These are phyloP conservation scores for Astragalus glycyphyllos DNA, from an alignment of 306 rosid species.

Conservation along the genomic window DNA sequence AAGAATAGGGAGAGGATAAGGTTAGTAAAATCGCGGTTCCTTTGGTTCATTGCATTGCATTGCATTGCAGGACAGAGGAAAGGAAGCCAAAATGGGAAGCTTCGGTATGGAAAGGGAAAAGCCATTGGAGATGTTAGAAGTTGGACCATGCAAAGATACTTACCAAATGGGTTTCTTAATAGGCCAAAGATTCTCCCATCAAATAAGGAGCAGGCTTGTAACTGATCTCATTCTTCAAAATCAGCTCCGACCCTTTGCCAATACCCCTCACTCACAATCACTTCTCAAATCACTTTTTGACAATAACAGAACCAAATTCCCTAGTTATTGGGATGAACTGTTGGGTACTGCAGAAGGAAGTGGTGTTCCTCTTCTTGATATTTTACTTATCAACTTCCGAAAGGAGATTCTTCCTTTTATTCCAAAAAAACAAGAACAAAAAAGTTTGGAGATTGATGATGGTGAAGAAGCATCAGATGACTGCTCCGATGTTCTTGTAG, in stretches of 20 bases:
- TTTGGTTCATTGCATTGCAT: too few species aligned
- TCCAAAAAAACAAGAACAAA: conserved; percentile 56
- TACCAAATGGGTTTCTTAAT: conserved; percentile 66
- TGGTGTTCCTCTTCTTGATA: conserved; percentile 69
- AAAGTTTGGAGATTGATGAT: conserved; percentile 28
- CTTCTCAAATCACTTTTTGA: conserved; percentile 59
- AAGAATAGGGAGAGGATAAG: too few species aligned
- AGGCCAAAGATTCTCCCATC: conserved; percentile 67
- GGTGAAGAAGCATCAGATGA: too few species aligned
- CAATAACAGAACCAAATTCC: conserved; percentile 60
- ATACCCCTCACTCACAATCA: conserved; percentile 53
- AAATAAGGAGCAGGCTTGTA: conserved; percentile 58
- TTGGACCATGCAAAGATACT: conserved; percentile 56
- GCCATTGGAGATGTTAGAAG: conserved; percentile 54
- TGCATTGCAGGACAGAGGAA: too few species aligned
- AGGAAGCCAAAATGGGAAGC: conserved; percentile 34
- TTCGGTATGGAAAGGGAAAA: conserved; percentile 31
- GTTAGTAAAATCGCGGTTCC: too few species aligned
- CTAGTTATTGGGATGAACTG: conserved; percentile 74
- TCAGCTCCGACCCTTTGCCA: conserved; percentile 74
- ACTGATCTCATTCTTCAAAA: conserved; percentile 66
- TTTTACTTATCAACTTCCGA: conserved; percentile 74
- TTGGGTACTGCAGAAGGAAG: conserved; percentile 77
- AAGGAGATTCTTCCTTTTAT: conserved; percentile 85
- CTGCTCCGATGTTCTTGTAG: conserved; percentile 81